Evolutionary conservation across 2,329 filamentous ascomycete genomes (phyloP), one percentile per base, ranked within the genome.

Genomic region (Dactylellina parvicollis): DNA sequence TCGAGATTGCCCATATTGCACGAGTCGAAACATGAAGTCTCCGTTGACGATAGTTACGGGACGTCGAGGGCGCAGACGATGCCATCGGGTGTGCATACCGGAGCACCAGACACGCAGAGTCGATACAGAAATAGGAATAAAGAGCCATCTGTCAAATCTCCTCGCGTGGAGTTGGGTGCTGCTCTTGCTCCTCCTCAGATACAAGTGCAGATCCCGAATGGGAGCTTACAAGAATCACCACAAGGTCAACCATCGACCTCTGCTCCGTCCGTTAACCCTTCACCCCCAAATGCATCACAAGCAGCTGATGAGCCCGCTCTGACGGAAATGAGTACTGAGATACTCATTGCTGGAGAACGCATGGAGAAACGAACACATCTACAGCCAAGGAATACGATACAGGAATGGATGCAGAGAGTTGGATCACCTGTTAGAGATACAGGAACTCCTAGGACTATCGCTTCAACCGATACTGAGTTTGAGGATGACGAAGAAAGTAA

Each of bases 241-340:
- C 20, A 34, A 22, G 10, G 10, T 16, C 36, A 56, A 28, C 16
- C 28, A 5, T 4, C 42, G 22, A n/a, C 54, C 8, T 69, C 44
- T 0, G 26, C 14, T 2, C 42, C 67, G 1, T 40, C 49, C 8
- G 16, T 40, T 14, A 50, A 16, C 5, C 2, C 22, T 18, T 52
- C 47, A 8, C 56, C 34, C 30, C 40, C 44, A 42, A 54, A 44
- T 4, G 40, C 18, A 14, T 40, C 54, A 20, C 42, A 16, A 8
- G 47, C 69, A 28, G 28, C 50, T 5, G 57, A 64, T 40, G 69
- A 73, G 28, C 28, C 59, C 2, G 69, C 69, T 2, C 16, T 73
- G 49, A 73, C 69, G 7, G 69, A 73, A 18, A 73, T 73, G 50
- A 73, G 69, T 30, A 73, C 69, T n/a, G 69, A 73, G 26, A 73